These are phyloP conservation scores for Mycena venus DNA, from an alignment of 768 basidiomycete species.

Conservation along the genomic window DNA sequence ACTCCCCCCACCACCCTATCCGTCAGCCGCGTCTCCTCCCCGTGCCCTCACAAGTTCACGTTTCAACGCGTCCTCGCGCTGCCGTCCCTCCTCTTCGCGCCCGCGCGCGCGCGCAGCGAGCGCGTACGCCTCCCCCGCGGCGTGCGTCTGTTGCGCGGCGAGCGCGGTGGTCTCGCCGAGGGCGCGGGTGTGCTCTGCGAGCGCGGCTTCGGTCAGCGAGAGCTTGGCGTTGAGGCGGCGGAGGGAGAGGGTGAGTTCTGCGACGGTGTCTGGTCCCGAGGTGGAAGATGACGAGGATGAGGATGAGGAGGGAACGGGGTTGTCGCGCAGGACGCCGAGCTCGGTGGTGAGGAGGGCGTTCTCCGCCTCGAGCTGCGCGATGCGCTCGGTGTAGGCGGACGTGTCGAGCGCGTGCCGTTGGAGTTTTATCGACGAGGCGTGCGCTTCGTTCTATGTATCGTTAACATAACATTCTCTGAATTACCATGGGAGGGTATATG, in stretches of 20 bases:
- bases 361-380: constrained; percentile 56
- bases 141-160: constrained; percentile 54
- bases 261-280: neutral
- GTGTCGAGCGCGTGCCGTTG: constrained; percentile 62
- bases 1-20: constrained; percentile 79
- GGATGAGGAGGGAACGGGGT: constrained; percentile 49
- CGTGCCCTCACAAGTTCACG: constrained; percentile 58
- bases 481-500: neutral
- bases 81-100: constrained; percentile 65
- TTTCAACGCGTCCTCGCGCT: constrained; percentile 64
- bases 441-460: constrained; percentile 59
- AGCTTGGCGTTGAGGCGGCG: constrained; percentile 80
- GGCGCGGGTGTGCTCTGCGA: constrained; percentile 64
- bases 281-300: neutral
- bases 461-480: no score
- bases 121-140: constrained; percentile 67
- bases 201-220: constrained; percentile 67
- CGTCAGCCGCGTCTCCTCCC: constrained; percentile 72
- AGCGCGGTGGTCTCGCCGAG: constrained; percentile 59
- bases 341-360: constrained; percentile 58
- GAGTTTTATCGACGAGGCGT: constrained; percentile 60
- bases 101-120: constrained; percentile 66
- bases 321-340: constrained; percentile 51
- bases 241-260: constrained; percentile 74
- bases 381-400: constrained; percentile 47